phyloP scores from a whole-genome alignment of 139 green algal species.

The Chlorella sp. region DNA sequence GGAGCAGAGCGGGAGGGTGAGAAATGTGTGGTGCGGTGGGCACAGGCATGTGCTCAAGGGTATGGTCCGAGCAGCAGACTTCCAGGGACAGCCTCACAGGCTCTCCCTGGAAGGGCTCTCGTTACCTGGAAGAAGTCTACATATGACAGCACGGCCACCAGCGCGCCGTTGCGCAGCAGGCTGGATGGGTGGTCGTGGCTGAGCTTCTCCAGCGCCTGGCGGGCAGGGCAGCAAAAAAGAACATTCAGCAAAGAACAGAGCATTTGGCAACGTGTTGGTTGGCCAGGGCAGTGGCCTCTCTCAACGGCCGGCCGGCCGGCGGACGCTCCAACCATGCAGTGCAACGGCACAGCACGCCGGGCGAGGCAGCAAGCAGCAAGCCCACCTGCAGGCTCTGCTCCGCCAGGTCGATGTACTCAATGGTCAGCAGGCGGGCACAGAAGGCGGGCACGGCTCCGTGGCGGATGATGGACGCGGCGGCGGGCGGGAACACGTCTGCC shows the following conservation, averaged over 20 bases:
- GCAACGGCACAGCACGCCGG: no score
- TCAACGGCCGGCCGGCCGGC: no score
- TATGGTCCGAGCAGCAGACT: no score
- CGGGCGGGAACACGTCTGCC: conserved; percentile 87
- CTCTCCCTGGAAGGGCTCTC: no score
- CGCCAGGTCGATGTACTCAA: conserved; percentile 99
- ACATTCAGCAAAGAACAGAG: no score
- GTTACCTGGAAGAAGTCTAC: conserved; percentile 96
- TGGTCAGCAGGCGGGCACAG: conserved; percentile 88
- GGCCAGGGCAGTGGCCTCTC: no score
- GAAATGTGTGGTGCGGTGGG: neutral
- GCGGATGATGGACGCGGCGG: conserved; percentile 82
- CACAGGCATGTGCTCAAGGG: no score
- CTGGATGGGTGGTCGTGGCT: conserved; percentile 85
- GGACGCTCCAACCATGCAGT: no score
- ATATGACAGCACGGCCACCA: conserved; percentile 92
- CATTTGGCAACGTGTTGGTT: no score
- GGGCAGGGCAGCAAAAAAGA: no score
- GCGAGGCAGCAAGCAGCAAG: neutral
- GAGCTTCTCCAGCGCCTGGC: conserved; percentile 95
- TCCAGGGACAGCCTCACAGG: no score
- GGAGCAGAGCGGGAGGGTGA: neutral
- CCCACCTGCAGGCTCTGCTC: conserved; percentile 91
- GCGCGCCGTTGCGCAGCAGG: conserved; percentile 81
- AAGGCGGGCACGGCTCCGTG: conserved; percentile 86